Evolutionary conservation across 2,329 filamentous ascomycete species (phyloP).

Genomic region (Fusarium pininemorale): DNA sequence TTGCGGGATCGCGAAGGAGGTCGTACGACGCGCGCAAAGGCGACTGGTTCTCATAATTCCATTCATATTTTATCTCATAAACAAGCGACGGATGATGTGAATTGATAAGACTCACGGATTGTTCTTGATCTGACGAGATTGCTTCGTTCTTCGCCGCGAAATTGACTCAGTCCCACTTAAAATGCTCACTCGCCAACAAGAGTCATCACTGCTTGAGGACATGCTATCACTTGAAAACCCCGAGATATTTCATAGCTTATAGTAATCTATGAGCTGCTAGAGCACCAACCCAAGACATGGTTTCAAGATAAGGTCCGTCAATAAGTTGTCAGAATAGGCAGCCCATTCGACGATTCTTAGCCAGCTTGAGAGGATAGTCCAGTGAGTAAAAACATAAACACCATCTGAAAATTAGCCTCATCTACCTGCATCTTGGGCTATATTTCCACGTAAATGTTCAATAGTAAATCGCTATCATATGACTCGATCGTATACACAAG

Average conservation of each 20-base stretch:
- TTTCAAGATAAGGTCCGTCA: neutral
- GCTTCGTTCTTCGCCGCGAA: neutral
- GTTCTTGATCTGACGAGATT: neutral
- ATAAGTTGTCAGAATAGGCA: neutral
- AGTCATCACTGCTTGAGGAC: too few relatives aligned
- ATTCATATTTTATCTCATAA: neutral
- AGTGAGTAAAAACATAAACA: too few relatives aligned
- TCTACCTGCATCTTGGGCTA: accelerated
- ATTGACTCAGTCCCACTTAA: conserved; percentile 26
- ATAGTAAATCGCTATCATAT: too few relatives aligned
- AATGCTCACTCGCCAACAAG: neutral
- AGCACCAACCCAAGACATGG: neutral
- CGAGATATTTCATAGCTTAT: neutral
- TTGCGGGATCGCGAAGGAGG: neutral
- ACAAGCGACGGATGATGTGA: accelerated
- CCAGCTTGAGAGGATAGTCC: too few relatives aligned
- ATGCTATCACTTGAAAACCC: neutral
- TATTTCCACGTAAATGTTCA: accelerated
- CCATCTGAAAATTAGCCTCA: neutral
- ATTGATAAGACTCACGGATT: accelerated
- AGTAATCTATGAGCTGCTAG: accelerated
- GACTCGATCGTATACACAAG: neutral
- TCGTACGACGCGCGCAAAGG: neutral
- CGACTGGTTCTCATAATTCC: accelerated
- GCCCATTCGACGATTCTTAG: neutral